A percentile compares a stretch with the other conserved stretches of the same genome.
Evolutionary conservation across 2,329 filamentous ascomycete species (phyloP).

Genomic region (Phialophora tarda): DNA sequence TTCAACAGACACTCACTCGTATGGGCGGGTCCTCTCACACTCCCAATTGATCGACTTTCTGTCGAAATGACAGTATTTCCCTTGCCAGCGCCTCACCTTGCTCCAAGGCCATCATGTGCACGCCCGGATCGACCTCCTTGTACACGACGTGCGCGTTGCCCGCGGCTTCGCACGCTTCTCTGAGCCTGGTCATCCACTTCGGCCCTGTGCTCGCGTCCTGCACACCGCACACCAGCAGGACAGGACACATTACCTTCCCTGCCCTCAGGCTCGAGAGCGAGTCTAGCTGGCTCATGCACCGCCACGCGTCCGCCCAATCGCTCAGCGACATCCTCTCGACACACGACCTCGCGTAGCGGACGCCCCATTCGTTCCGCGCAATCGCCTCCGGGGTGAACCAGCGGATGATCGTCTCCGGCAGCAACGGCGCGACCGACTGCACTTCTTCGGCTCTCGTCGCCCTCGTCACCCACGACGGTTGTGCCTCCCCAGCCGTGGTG

Average conservation of each 20-base stretch:
- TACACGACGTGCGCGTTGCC: constrained; percentile 6
- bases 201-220: constrained; percentile 20
- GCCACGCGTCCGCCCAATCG: constrained; percentile 23
- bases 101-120: constrained; percentile 27
- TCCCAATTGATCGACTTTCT: constrained; percentile 4
- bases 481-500: constrained; percentile 19
- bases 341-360: constrained; percentile 22
- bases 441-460: constrained; percentile 18
- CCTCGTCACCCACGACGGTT: constrained; percentile 11
- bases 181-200: constrained; percentile 16
- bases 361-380: constrained; percentile 22
- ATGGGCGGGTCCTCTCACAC: background rate
- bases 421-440: background rate
- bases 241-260: constrained; percentile 13
- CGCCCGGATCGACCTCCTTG: constrained; percentile 24
- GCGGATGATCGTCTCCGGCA: constrained; percentile 20
- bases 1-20: no score
- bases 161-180: constrained; percentile 11
- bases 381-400: constrained; percentile 25
- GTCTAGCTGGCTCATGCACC: constrained; percentile 16
- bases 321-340: constrained; percentile 17
- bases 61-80: constrained; percentile 17
- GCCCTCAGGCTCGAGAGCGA: constrained; percentile 4
- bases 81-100: constrained; percentile 14
- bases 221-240: constrained; percentile 21